Percentiles rank a stretch among this genome's conserved stretches.
Conservation (phyloP, 495 filamentous ascomycete species). For the Penicillium crystallinum region DNA sequence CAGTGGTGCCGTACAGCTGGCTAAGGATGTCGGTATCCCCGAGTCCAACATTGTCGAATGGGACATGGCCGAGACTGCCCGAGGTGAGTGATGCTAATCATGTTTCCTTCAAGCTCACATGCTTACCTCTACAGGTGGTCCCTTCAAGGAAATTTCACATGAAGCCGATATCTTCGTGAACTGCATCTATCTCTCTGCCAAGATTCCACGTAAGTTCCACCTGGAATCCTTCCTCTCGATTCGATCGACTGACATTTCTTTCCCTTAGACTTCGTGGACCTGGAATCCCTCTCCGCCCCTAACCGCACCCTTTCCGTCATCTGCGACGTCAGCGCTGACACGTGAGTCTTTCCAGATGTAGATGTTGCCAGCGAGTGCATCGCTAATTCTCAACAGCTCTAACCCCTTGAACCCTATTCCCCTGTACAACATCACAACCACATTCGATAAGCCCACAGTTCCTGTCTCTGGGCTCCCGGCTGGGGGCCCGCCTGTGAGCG, state of each 20-base stretch:
- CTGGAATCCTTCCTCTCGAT: neutral
- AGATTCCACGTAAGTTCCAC: constrained; percentile 46
- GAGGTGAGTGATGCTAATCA: constrained; percentile 17
- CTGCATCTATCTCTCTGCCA: constrained; percentile 77
- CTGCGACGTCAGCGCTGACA: constrained; percentile 80
- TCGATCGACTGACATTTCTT: neutral
- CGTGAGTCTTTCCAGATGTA: constrained; percentile 25
- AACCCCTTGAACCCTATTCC: constrained; percentile 78
- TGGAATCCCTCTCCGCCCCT: constrained; percentile 60
- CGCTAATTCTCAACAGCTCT: constrained; percentile 32
- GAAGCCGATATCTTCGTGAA: constrained; percentile 72
- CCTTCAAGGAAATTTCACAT: constrained; percentile 82
- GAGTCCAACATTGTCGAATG: constrained; percentile 75
- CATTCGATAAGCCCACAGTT: constrained; percentile 79
- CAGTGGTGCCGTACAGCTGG: constrained; percentile 75
- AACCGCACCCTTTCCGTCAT: constrained; percentile 75
- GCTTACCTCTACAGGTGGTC: constrained; percentile 49
- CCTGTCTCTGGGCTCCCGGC: constrained; percentile 53
- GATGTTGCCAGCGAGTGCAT: neutral
- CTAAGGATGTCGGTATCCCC: constrained; percentile 67
- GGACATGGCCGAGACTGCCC: constrained; percentile 84
- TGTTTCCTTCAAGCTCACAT: neutral
- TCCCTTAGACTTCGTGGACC: constrained; percentile 56
- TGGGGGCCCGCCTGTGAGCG: constrained; percentile 57
- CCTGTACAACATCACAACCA: constrained; percentile 76